A percentile compares a stretch with the other conserved stretches of the same genome.
phyloP scores from a whole-genome alignment of 1,284 basidiomycete genomes.

The Tilletiopsis washingtonensis region DNA sequence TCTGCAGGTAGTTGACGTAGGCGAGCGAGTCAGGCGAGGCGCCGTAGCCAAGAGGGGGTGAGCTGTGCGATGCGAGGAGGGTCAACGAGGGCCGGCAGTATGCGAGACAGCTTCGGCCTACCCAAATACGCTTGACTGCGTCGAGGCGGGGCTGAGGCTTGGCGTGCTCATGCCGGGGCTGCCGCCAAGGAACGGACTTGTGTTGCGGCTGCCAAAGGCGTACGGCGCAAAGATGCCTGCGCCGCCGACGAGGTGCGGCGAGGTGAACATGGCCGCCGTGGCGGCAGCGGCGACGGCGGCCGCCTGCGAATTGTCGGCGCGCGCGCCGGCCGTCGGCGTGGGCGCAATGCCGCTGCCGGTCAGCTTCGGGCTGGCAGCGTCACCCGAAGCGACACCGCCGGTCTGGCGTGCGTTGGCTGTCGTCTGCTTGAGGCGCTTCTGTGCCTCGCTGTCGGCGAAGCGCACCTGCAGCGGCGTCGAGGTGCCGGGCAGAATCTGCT shows the following conservation, averaged over 20 bases:
- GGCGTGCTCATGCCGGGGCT: neutral
- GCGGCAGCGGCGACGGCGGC: neutral
- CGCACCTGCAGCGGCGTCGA: conserved; percentile 28
- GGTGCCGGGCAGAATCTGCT: conserved; percentile 15
- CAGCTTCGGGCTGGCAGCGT: neutral
- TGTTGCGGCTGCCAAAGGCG: too few species aligned
- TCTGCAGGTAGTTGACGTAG: too few species aligned
- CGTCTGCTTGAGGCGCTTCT: conserved; percentile 55
- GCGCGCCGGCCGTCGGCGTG: neutral
- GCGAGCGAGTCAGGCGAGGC: too few species aligned
- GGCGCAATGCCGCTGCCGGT: neutral
- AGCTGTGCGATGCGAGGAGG: too few species aligned
- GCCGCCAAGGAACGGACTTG: too few species aligned
- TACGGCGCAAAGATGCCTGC: too few species aligned
- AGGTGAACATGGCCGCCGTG: too few species aligned
- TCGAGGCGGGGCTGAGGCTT: neutral
- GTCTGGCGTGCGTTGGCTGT: neutral
- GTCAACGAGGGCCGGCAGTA: too few species aligned
- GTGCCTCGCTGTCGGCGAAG: conserved; percentile 40
- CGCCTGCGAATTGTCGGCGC: neutral
- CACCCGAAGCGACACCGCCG: too few species aligned
- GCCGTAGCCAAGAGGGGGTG: too few species aligned
- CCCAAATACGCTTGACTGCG: neutral
- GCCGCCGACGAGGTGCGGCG: too few species aligned
- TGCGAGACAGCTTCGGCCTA: too few species aligned